Percentiles rank a stretch among this genome's conserved stretches.
Conservation (phyloP, 176 grass and related monocot species). For the Carex myosuroides region DNA sequence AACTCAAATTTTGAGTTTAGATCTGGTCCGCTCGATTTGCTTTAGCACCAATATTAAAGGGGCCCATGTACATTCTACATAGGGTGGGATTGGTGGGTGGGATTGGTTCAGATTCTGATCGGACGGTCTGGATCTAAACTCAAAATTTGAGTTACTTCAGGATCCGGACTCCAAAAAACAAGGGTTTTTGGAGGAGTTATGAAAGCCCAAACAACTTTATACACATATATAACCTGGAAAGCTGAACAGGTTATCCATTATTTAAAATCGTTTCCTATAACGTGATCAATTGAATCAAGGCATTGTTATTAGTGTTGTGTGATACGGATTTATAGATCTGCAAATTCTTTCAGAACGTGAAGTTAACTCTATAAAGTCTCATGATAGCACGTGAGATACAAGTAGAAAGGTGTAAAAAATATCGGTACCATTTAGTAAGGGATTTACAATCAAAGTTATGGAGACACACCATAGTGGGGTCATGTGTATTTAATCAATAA, state of each 20-base stretch:
- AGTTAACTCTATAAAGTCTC: background rate
- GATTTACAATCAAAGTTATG: background rate
- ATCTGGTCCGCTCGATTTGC: no score
- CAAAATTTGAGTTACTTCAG: no score
- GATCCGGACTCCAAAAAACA: background rate
- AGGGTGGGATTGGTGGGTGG: no score
- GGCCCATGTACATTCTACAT: no score
- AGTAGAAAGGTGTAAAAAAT: constrained; percentile 11
- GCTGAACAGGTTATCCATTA: no score
- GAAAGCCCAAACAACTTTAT: background rate
- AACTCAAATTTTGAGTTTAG: no score
- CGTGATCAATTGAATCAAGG: background rate
- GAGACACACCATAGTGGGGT: constrained; percentile 21
- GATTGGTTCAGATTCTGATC: no score
- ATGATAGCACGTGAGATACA: constrained; percentile 9
- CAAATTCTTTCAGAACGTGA: no score
- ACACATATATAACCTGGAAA: no score
- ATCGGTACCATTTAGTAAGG: background rate
- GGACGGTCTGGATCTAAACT: no score
- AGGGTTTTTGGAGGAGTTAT: background rate
- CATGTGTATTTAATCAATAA: constrained; percentile 13
- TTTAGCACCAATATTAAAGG: no score
- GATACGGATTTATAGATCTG: background rate
- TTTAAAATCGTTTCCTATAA: background rate
- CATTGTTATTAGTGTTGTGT: background rate